These are phyloP conservation scores for Citrullus mucosospermus DNA, from an alignment of 306 rosid species.

Conservation along the genomic window DNA sequence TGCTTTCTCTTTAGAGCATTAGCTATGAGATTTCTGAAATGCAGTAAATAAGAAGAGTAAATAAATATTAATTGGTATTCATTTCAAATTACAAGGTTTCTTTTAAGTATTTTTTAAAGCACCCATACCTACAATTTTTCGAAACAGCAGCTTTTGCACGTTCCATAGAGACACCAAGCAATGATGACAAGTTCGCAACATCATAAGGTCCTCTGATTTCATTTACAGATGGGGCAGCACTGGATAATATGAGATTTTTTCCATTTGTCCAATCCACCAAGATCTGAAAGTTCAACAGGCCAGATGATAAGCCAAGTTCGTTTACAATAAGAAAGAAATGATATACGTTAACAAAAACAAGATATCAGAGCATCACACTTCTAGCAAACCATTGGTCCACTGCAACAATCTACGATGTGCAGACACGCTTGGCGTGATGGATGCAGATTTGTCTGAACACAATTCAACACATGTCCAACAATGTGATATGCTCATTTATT, in stretches of 20 bases:
- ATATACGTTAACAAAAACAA: neutral
- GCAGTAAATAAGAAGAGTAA: neutral
- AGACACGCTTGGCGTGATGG: neutral
- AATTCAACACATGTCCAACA: neutral
- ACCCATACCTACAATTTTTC: constrained; percentile 70
- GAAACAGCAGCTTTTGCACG: constrained; percentile 73
- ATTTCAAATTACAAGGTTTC: neutral
- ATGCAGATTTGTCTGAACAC: neutral
- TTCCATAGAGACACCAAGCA: constrained; percentile 67
- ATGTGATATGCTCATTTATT: too few relatives aligned
- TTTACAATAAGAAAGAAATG: neutral
- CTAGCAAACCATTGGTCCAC: neutral
- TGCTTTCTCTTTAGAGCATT: constrained; percentile 64
- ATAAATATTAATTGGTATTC: neutral
- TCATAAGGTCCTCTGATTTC: constrained; percentile 85
- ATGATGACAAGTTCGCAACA: constrained; percentile 62
- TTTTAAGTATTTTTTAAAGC: neutral
- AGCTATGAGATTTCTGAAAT: constrained; percentile 50
- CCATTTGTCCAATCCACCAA: constrained; percentile 88
- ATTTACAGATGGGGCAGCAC: constrained; percentile 63
- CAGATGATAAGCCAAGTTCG: neutral
- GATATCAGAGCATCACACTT: neutral
- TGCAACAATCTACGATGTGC: neutral
- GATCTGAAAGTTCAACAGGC: constrained; percentile 29
- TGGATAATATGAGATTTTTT: constrained; percentile 51